Conservation (phyloP, 208 protist genomes). For the Acanthamoeba lenticulata region DNA sequence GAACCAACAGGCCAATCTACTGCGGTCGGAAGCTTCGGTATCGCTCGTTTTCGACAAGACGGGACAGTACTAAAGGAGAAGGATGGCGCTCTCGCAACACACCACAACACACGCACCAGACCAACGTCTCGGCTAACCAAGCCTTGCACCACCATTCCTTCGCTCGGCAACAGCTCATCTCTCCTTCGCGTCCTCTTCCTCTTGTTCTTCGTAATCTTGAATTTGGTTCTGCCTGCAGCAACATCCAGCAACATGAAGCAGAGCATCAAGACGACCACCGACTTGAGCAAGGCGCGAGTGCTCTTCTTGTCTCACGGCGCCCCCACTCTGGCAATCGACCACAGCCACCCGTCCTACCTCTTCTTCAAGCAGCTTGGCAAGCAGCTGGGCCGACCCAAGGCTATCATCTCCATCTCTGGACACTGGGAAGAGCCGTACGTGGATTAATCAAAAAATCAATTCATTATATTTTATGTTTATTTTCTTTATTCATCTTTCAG, state of each 20-base stretch:
- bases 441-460: neutral
- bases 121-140: too few relatives aligned
- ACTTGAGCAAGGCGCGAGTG: neutral
- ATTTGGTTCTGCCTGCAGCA: neutral
- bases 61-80: neutral
- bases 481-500: neutral
- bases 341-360: neutral
- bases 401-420: slow-evolving; percentile 89
- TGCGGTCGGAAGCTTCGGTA: slow-evolving; percentile 45
- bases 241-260: neutral
- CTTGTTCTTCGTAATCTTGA: neutral
- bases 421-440: slow-evolving; percentile 86
- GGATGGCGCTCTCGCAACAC: neutral
- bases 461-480: neutral
- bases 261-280: neutral
- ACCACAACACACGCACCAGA: neutral
- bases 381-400: slow-evolving; percentile 80
- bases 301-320: slow-evolving; percentile 8
- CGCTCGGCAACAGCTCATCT: neutral
- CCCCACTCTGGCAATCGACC: neutral
- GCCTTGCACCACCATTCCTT: neutral
- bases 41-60: neutral
- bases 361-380: slow-evolving; percentile 1
- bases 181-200: neutral
- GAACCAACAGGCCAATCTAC: slow-evolving; percentile 58